Evolutionary conservation across 768 basidiomycete species (phyloP).

Genomic region (Termitomyces sp.): DNA sequence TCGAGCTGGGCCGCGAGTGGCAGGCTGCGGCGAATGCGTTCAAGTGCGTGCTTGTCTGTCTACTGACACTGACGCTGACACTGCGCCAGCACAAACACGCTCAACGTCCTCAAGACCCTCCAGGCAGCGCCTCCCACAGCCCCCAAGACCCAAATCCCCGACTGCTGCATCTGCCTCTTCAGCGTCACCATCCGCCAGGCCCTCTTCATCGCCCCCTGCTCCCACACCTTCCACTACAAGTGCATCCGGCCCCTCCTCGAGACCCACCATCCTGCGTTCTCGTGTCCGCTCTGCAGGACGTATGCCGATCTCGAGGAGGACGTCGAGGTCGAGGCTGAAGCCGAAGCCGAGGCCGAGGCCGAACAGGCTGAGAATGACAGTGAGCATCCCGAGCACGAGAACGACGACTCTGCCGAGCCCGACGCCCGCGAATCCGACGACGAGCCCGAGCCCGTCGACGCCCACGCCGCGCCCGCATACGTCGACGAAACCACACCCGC

Average conservation of each 20-base stretch:
- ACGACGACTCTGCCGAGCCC: too few species aligned
- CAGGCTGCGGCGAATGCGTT: slow-evolving; percentile 86
- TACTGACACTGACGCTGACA: too few species aligned
- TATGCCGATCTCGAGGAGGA: slow-evolving; percentile 96
- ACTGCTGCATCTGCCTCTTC: slow-evolving; percentile 95
- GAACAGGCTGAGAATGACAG: neutral
- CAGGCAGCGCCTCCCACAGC: slow-evolving; percentile 15
- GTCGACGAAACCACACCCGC: too few species aligned
- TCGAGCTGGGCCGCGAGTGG: slow-evolving; percentile 91
- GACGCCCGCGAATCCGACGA: too few species aligned
- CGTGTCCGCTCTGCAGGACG: slow-evolving; percentile 91
- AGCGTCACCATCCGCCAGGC: slow-evolving; percentile 91
- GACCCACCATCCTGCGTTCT: slow-evolving; percentile 89
- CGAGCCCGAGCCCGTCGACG: too few species aligned
- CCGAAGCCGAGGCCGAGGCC: slow-evolving; percentile 14
- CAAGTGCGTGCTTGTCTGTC: slow-evolving; percentile 49
- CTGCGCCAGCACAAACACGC: slow-evolving; percentile 48
- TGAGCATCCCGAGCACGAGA: neutral
- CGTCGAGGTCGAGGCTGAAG: slow-evolving; percentile 58
- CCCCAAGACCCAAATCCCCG: slow-evolving; percentile 43
- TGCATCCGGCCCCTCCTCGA: slow-evolving; percentile 91
- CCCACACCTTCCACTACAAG: slow-evolving; percentile 95
- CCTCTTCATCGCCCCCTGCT: slow-evolving; percentile 96
- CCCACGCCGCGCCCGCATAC: too few species aligned
- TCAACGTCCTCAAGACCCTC: slow-evolving; percentile 80